Conservation (phyloP, 495 filamentous ascomycete genomes). For the Aspergillus wentii region DNA sequence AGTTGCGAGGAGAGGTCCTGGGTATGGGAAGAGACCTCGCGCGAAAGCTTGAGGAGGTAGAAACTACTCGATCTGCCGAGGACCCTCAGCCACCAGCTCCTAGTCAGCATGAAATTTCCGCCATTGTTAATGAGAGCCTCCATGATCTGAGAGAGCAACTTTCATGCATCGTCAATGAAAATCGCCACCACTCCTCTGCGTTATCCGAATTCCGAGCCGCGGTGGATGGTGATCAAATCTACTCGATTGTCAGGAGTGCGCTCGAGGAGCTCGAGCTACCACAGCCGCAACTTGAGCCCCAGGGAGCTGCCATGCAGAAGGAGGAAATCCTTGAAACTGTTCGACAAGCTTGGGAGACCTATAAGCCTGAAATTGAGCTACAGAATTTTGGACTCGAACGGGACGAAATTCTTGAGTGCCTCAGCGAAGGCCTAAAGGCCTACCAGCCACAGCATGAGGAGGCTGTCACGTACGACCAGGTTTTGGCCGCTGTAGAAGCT, state of each 20-base stretch:
- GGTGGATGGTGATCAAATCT: constrained; percentile 74
- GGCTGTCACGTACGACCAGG: constrained; percentile 68
- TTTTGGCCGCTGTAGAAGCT: constrained; percentile 75
- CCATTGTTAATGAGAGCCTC: constrained; percentile 74
- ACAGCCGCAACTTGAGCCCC: constrained; percentile 29
- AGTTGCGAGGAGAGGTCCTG: constrained; percentile 86
- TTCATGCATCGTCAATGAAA: constrained; percentile 67
- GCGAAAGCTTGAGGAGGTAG: constrained; percentile 69
- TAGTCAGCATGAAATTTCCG: constrained; percentile 65
- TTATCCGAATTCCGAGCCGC: constrained; percentile 43
- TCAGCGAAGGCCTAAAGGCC: constrained; percentile 75
- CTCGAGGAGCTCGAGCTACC: constrained; percentile 56
- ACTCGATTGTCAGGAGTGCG: constrained; percentile 71
- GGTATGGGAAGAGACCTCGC: constrained; percentile 88
- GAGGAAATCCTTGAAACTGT: constrained; percentile 84
- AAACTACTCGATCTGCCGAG: constrained; percentile 36
- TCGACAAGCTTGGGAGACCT: constrained; percentile 82
- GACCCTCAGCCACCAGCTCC: constrained; percentile 43
- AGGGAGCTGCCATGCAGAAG: constrained; percentile 48
- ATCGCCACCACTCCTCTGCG: constrained; percentile 58
- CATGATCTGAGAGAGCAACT: constrained; percentile 76
- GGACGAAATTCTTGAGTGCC: constrained; percentile 79
- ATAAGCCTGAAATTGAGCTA: constrained; percentile 86
- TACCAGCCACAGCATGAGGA: constrained; percentile 57
- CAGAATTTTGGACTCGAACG: constrained; percentile 85